Percentiles rank a stretch among this genome's conserved stretches.
phyloP scores from a whole-genome alignment of 2,329 filamentous ascomycete genomes.

The Botrytis fragariae region DNA sequence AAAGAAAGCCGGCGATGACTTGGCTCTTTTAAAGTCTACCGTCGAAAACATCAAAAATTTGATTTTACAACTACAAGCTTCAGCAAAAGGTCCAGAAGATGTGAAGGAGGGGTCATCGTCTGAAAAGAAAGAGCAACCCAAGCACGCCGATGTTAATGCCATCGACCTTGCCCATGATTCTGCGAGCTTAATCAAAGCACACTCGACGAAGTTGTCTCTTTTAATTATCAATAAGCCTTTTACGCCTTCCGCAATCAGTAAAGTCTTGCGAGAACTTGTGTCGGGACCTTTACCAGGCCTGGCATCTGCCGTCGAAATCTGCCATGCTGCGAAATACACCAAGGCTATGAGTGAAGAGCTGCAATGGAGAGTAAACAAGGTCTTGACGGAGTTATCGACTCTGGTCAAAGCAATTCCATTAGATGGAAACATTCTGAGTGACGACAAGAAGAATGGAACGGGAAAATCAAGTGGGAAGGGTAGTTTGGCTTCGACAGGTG shows the following conservation, averaged over 20 bases:
- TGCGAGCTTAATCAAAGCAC: constrained; percentile 71
- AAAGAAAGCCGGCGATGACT: constrained; percentile 25
- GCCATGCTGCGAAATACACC: constrained; percentile 61
- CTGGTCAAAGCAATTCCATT: constrained; percentile 60
- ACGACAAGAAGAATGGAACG: constrained; percentile 47
- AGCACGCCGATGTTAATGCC: constrained; percentile 46
- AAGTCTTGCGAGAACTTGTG: constrained; percentile 70
- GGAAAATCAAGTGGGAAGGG: constrained; percentile 45
- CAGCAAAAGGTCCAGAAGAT: constrained; percentile 10
- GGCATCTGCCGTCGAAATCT: constrained; percentile 66
- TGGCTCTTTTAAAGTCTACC: constrained; percentile 30
- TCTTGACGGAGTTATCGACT: constrained; percentile 60
- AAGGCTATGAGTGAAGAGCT: constrained; percentile 62
- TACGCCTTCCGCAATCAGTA: constrained; percentile 70
- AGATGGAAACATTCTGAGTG: constrained; percentile 53
- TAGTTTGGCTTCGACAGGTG: constrained; percentile 65
- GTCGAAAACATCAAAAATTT: constrained; percentile 30
- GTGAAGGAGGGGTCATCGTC: constrained; percentile 18
- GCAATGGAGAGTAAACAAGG: constrained; percentile 54
- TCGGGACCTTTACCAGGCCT: constrained; percentile 71
- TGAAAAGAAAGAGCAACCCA: constrained; percentile 4
- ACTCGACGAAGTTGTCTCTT: constrained; percentile 83
- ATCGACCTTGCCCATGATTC: constrained; percentile 70
- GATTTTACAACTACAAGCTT: constrained; percentile 32
- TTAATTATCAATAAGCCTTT: constrained; percentile 85